phyloP scores from a whole-genome alignment of 371 early-diverging fungal species.

The Nematocida homosporus region DNA sequence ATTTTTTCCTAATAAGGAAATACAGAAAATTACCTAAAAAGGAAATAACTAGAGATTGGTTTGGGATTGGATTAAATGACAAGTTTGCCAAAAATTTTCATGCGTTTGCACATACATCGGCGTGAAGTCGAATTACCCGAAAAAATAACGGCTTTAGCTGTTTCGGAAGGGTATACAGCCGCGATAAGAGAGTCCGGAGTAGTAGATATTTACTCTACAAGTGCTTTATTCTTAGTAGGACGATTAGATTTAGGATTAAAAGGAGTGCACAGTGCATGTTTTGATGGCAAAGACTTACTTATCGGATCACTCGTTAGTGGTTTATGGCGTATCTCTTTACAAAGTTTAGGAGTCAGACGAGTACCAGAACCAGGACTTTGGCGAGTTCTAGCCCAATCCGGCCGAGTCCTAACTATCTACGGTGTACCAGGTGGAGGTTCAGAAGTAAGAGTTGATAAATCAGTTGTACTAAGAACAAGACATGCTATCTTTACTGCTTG shows the following conservation, averaged over 20 bases:
- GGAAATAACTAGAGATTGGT: too few relatives aligned
- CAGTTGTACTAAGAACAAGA: too few relatives aligned
- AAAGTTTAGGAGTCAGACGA: constrained; percentile 1
- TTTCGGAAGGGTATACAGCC: constrained; percentile 26
- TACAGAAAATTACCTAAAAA: too few relatives aligned
- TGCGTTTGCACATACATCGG: constrained; percentile 22
- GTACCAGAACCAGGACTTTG: constrained; percentile 17
- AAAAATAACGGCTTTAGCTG: constrained; percentile 20
- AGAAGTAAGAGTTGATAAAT: too few relatives aligned
- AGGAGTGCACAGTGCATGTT: constrained; percentile 3
- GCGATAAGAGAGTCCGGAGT: constrained; percentile 13
- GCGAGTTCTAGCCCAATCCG: constrained; percentile 6
- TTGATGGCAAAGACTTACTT: constrained; percentile 14
- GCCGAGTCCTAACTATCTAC: constrained; percentile 13
- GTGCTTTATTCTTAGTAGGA: not conserved
- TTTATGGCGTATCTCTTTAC: not conserved
- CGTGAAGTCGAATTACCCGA: constrained; percentile 10
- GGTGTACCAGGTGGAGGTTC: constrained; percentile 36
- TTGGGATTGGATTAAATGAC: not conserved
- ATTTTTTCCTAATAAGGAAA: too few relatives aligned
- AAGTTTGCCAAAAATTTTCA: constrained; percentile 8
- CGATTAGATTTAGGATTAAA: constrained; percentile 19
- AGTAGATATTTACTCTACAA: constrained; percentile 28
- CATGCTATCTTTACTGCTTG: constrained; percentile 17
- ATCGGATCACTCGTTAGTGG: constrained; percentile 35